These are phyloP conservation scores for Scedosporium boydii DNA, from an alignment of 2,329 filamentous ascomycete species.

Conservation along the genomic window DNA sequence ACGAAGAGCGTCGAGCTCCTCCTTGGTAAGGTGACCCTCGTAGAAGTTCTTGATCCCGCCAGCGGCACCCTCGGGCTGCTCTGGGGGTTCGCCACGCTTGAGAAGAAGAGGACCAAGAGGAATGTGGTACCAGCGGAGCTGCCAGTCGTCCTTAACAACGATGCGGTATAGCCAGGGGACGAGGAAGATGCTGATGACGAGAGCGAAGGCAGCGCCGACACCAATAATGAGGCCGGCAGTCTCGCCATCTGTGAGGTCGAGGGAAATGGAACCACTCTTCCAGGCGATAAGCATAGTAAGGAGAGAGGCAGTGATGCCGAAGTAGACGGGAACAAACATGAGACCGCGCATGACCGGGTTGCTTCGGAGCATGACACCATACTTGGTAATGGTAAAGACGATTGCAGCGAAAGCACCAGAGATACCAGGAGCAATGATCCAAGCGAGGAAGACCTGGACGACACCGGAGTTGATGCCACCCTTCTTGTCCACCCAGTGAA, in stretches of 20 bases:
- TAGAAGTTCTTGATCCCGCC: constrained; percentile 37
- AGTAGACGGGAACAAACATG: constrained; percentile 45
- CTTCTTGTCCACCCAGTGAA: constrained; percentile 42
- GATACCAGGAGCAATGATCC: constrained; percentile 24
- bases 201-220: constrained; percentile 32
- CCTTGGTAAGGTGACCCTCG: constrained; percentile 36
- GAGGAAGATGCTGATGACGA: constrained; percentile 37
- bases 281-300: constrained; percentile 53
- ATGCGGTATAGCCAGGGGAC: constrained; percentile 44
- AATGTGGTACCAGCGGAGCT: constrained; percentile 42
- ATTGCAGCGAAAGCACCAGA: constrained; percentile 25
- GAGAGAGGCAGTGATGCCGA: constrained; percentile 46
- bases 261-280: constrained; percentile 35
- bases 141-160: constrained; percentile 46
- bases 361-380: constrained; percentile 41
- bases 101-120: constrained; percentile 38
- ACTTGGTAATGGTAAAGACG: constrained; percentile 39
- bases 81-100: constrained; percentile 7
- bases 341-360: constrained; percentile 46
- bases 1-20: constrained; percentile 30
- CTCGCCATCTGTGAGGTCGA: constrained; percentile 23
- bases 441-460: constrained; percentile 26
- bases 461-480: constrained; percentile 22
- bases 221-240: constrained; percentile 39
- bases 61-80: constrained; percentile 21